Base-by-base conservation (phyloP, 345 rosid species). In the Jatropha curcas region DNA sequence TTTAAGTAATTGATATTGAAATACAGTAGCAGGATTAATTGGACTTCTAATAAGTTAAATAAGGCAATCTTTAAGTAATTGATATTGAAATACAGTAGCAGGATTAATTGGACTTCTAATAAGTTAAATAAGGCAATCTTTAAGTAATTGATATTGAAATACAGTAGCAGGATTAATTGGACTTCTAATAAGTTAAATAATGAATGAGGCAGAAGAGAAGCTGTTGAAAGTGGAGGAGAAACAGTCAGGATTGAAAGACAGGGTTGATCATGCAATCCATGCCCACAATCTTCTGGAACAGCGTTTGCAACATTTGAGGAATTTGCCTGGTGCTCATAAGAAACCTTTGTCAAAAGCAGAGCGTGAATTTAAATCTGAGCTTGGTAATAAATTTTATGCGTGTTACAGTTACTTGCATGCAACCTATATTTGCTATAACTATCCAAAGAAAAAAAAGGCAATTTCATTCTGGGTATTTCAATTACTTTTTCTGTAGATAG, bases 281-380 rank as follows among this genome's bases (percentile, higher is more conserved):
- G 59, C 11, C 48, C 94, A 91, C 41, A 81, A 80, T 73, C 66
- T 71, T 76, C 83, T 90, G 60, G 98, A 91, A 64, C 82, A 86
- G 72, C 86, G 91, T 19, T 70, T 91, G 84, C 87, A 87, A 52
- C 77, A 43, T 41, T 83, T 91, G 62, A 89, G 91, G 83, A 89
- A 80, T 80, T 82, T 91, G 72, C 94, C 91, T 68, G 92, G 88
- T 62, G 88, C 78, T 56, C 91, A 88, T 71, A 93, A 84, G 87
- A 93, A 82, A 72, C 99, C 96, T n/a, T 80, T 93, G 80, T 88
- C 97, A 5, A 86, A 79, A 77, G 99, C 98, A 56, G 99, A 96
- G 81, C 82, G 79, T 60, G 87, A 88, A 52, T 93, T 93, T 65
- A 90, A 91, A 84, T 82, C 92, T 35, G 91, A 91, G 77, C 93